Percentiles rank a stretch among this genome's conserved stretches.
phyloP scores from a whole-genome alignment of 2,329 filamentous ascomycete species.

The Xylogone sp. region DNA sequence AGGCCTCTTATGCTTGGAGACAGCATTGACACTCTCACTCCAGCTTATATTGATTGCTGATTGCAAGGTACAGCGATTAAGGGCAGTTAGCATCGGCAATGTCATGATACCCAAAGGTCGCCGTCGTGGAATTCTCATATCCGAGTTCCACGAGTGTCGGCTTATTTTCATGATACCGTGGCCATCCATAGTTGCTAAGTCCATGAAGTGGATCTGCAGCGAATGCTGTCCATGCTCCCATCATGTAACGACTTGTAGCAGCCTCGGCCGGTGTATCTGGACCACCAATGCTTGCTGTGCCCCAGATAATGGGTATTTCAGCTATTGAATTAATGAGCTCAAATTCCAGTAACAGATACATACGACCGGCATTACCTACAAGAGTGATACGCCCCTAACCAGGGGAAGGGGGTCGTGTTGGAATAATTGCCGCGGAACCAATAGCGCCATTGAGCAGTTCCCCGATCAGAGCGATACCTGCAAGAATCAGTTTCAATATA shows the following conservation, averaged over 20 bases:
- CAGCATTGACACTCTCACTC: too few species aligned
- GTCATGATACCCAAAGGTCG: background rate
- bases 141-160: constrained; percentile 9
- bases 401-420: constrained; percentile 23
- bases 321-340: background rate
- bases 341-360: background rate
- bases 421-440: constrained; percentile 29
- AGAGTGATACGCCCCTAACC: constrained; percentile 28
- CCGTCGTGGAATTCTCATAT: constrained; percentile 6
- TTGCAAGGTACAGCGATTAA: background rate
- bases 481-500: background rate
- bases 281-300: constrained; percentile 14
- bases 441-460: constrained; percentile 13
- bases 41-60: background rate
- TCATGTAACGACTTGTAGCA: constrained; percentile 18
- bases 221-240: constrained; percentile 27
- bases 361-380: background rate
- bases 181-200: constrained; percentile 14
- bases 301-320: constrained; percentile 31
- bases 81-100: background rate
- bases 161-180: constrained; percentile 1
- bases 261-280: constrained; percentile 15
- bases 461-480: background rate
- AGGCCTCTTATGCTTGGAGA: too few species aligned
- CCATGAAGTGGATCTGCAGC: constrained; percentile 23